Percentiles rank a stretch among this genome's conserved stretches.
Conservation (phyloP, 768 basidiomycete species). For the Neoboletus subvelutipes region DNA sequence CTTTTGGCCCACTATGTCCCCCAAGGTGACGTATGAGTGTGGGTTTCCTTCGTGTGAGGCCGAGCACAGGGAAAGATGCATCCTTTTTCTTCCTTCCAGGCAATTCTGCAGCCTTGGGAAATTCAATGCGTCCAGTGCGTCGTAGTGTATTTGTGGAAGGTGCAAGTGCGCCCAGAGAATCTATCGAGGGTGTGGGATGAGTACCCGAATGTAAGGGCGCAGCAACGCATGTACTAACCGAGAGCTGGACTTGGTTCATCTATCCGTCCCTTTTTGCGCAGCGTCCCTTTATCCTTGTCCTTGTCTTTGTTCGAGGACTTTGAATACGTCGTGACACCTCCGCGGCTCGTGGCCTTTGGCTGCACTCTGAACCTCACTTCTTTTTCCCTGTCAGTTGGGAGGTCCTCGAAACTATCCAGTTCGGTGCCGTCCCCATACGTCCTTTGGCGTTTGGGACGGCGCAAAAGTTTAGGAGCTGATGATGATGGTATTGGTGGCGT, state of each 20-base stretch:
- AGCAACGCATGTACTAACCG: slow-evolving; percentile 38
- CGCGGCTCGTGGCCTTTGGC: slow-evolving; percentile 64
- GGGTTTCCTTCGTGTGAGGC: slow-evolving; percentile 66
- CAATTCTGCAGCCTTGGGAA: slow-evolving; percentile 41
- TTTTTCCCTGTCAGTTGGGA: slow-evolving; percentile 82
- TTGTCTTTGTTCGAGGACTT: slow-evolving; percentile 39
- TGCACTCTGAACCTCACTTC: slow-evolving; percentile 74
- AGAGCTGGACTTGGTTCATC: slow-evolving; percentile 37
- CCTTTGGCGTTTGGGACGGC: slow-evolving; percentile 72
- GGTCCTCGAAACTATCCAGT: slow-evolving; percentile 83
- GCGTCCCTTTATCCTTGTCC: slow-evolving; percentile 51
- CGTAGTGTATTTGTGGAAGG: slow-evolving; percentile 55
- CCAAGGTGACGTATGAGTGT: slow-evolving; percentile 87
- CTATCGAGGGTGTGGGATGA: slow-evolving; percentile 10
- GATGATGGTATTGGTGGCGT: slow-evolving; percentile 40
- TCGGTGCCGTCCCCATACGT: slow-evolving; percentile 89
- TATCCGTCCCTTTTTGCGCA: slow-evolving; percentile 56
- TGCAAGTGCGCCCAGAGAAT: slow-evolving; percentile 31
- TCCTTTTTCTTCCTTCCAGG: slow-evolving; percentile 58
- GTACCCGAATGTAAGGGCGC: not conserved
- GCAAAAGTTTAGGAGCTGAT: slow-evolving; percentile 62
- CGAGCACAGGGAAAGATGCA: slow-evolving; percentile 41
- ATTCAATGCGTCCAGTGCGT: slow-evolving; percentile 57
- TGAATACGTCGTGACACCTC: slow-evolving; percentile 47
- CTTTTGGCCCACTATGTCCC: slow-evolving; percentile 65